Conservation (phyloP, 2,329 filamentous ascomycete species). For the Colletotrichum gigasporum region DNA sequence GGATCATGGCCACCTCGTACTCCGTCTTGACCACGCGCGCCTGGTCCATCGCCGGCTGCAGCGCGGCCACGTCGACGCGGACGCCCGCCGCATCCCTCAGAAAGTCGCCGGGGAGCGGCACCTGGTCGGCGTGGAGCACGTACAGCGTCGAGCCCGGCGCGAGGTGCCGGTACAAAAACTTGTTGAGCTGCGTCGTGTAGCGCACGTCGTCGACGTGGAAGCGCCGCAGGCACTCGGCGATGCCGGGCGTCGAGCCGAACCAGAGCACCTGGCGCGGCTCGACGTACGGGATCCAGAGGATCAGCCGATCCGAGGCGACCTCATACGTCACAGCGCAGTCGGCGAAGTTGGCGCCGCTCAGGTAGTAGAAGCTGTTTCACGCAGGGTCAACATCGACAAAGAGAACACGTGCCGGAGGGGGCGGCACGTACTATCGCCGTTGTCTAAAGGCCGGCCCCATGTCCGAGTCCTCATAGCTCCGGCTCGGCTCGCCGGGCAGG, state of each 20-base stretch:
- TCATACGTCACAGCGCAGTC: constrained; percentile 68
- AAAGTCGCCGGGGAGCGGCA: constrained; percentile 40
- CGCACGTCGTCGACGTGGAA: constrained; percentile 79
- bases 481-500: constrained; percentile 61
- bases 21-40: constrained; percentile 84
- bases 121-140: constrained; percentile 55
- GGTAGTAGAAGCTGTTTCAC: constrained; percentile 64
- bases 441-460: constrained; percentile 65
- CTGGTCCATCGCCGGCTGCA: constrained; percentile 80
- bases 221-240: constrained; percentile 67
- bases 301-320: constrained; percentile 67
- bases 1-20: constrained; percentile 87
- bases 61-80: constrained; percentile 56
- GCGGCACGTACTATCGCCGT: constrained; percentile 61
- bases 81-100: constrained; percentile 38
- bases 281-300: constrained; percentile 78
- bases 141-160: constrained; percentile 49
- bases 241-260: constrained; percentile 68
- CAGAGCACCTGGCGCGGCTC: constrained; percentile 70
- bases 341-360: constrained; percentile 63
- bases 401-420: constrained; percentile 12
- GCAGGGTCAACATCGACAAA: neutral
- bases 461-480: constrained; percentile 67
- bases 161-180: constrained; percentile 57
- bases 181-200: constrained; percentile 59